Evolutionary conservation across 225 moss, liverwort and hornwort species (phyloP).

Genomic region (Physcomitrellopsis africana): DNA sequence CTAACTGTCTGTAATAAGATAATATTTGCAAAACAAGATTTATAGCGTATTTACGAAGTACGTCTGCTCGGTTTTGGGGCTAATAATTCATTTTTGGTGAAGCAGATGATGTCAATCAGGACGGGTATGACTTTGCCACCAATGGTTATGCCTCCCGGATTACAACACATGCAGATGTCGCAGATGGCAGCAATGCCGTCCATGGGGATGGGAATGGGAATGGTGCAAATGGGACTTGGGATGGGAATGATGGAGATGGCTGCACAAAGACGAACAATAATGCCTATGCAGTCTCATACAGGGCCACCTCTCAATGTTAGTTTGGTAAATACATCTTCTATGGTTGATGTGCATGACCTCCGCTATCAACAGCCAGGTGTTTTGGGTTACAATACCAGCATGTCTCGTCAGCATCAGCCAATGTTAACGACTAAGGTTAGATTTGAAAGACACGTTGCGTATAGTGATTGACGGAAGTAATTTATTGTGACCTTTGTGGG

Average conservation of each 20-base stretch:
- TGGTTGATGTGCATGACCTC: conserved; percentile 60
- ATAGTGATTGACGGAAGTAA: neutral
- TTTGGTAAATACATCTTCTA: conserved; percentile 51
- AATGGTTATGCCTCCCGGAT: conserved; percentile 57
- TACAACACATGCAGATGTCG: conserved; percentile 64
- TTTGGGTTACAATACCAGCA: conserved; percentile 58
- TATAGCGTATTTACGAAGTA: neutral
- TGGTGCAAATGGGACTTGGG: conserved; percentile 51
- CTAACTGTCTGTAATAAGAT: neutral
- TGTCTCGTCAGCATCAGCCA: conserved; percentile 58
- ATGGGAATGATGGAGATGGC: conserved; percentile 71
- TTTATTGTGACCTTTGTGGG: neutral
- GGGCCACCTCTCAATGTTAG: conserved; percentile 44
- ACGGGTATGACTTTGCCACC: conserved; percentile 72
- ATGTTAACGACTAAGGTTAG: conserved; percentile 64
- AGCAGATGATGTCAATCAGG: conserved; percentile 79
- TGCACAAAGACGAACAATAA: conserved; percentile 44
- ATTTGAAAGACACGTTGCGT: neutral
- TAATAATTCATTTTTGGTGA: neutral
- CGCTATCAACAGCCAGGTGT: conserved; percentile 53
- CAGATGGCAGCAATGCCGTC: conserved; percentile 55
- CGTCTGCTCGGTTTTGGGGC: neutral
- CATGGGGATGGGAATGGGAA: conserved; percentile 57
- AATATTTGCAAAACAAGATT: neutral
- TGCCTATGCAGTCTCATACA: conserved; percentile 42